Evolutionary conservation across 1,139 yeast species (phyloP), one percentile per base, ranked within the genome.

Genomic region (Yamadazyma sp.): DNA sequence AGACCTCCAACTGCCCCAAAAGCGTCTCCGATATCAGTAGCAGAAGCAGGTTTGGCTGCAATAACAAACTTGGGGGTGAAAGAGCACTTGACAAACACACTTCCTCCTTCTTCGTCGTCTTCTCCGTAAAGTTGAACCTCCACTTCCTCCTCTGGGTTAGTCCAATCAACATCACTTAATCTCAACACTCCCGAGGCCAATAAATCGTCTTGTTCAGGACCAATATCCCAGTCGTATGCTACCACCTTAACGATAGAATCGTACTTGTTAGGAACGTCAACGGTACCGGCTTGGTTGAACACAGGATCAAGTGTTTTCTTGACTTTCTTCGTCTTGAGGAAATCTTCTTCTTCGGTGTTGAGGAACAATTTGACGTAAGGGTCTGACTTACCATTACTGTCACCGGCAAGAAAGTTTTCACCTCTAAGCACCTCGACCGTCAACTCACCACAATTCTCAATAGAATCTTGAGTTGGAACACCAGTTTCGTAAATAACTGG

Each of bases 201-300:
- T 44, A 74, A 70, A 60, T 92, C 97, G 59, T 92, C 94, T 45
- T 76, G 79, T 46, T 82, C 87, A 21, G 86, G 80, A 46, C 96
- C 96, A 48, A 90, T 78, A 62, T 92, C 98, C 96, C 97, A 90
- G 58, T 92, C 98, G 52, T 60, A 73, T 23, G 86, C 79, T 40
- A 72, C 76, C 35, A 86, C 70, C 42, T 67, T 66, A 41, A 90
- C 61, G 4, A 62, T 60, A 10, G 88, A 78, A 54, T 80, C 81
- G 40, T 75, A 78, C 54, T 86, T 77, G 57, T 85, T 76, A 28
- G 66, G 57, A 17, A 85, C 77, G 18, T 71, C 69, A 23, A 80
- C 67, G 15, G 74, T 67, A 2, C 70, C 62, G 0, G 65, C 57
- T 63, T 87, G 95, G 57, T 90, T 83, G 92, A 94, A 94, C 1